Evolutionary conservation across 2,329 filamentous ascomycete species (phyloP), one percentile per base, ranked within the genome.

Genomic region (Botryotinia convoluta): DNA sequence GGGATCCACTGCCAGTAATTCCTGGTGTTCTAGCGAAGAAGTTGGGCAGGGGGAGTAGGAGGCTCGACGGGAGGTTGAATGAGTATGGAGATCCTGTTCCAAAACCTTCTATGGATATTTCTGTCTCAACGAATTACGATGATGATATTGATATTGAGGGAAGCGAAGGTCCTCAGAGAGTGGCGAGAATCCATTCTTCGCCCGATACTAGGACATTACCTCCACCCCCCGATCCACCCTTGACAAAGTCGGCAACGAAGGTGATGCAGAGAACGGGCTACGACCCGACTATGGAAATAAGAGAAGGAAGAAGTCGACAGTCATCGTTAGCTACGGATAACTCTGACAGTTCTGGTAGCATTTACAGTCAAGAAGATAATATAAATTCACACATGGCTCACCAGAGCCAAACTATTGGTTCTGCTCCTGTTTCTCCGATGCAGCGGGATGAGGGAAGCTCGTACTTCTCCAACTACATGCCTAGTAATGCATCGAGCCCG

Each of bases 251-350:
- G 14, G 73, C 74, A 20, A 69, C 74, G 16, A 78, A 78, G 54
- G 76, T 77, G 14, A 71, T 74, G 59, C 76, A 78, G 59, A 68
- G 77, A 32, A 78, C 77, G 3, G 76, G 76, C 5, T 75, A 72
- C 54, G 76, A 78, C 63, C 74, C 75, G 14, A 73, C 45, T 9
- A 67, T 44, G 70, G 32, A 72, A 4, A 65, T 54, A 42, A 72
- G 22, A 54, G 45, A 67, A 48, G 60, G 60, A 6, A 54, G 5
- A 22, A 64, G 60, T 45, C 70, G 22, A 16, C 60, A 51, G 22
- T 72, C 61, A 35, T 54, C 70, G 9, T 67, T 72, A 72, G 16
- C 51, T 35, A 67, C 45, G 26, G 70, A 67, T 29, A 9, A 35
- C 9, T 72, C 74, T 26, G 62, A 73, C n/a, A 75, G 72, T 61